Percentiles rank a stretch among this genome's conserved stretches.
phyloP scores from a whole-genome alignment of 2,329 filamentous ascomycete genomes.

The Zasmidium cellare region DNA sequence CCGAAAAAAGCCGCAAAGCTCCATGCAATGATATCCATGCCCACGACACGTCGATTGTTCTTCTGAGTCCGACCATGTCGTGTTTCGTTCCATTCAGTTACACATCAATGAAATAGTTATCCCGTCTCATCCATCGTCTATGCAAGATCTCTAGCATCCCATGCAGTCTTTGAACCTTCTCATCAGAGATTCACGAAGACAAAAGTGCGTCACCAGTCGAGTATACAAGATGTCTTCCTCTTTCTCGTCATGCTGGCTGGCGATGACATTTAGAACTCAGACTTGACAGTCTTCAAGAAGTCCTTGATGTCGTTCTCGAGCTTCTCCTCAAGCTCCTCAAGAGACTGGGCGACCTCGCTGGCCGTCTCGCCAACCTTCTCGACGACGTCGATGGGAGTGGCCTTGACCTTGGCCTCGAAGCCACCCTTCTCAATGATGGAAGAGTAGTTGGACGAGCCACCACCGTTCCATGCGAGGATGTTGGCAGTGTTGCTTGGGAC shows the following conservation, averaged over 20 bases:
- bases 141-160: not conserved
- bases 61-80: not conserved
- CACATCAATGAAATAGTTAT: conserved; percentile 2
- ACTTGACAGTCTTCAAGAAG: conserved; percentile 43
- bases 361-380: conserved; percentile 26
- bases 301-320: conserved; percentile 46
- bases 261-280: conserved; percentile 9
- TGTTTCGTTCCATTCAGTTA: not conserved
- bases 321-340: conserved; percentile 34
- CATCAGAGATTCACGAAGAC: not conserved
- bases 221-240: not conserved
- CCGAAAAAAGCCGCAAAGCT: not conserved
- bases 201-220: not conserved
- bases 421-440: conserved; percentile 40
- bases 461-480: conserved; percentile 98
- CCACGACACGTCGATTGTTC: not conserved
- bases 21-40: not conserved
- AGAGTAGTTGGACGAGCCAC: conserved; percentile 85
- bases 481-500: conserved; percentile 87
- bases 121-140: not conserved
- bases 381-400: conserved; percentile 12
- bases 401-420: conserved; percentile 33
- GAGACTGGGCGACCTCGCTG: conserved; percentile 49
- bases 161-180: not conserved
- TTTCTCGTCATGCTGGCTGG: no score